phyloP scores from a whole-genome alignment of 106 monocot genomes.

The Apostasia ramifera region DNA sequence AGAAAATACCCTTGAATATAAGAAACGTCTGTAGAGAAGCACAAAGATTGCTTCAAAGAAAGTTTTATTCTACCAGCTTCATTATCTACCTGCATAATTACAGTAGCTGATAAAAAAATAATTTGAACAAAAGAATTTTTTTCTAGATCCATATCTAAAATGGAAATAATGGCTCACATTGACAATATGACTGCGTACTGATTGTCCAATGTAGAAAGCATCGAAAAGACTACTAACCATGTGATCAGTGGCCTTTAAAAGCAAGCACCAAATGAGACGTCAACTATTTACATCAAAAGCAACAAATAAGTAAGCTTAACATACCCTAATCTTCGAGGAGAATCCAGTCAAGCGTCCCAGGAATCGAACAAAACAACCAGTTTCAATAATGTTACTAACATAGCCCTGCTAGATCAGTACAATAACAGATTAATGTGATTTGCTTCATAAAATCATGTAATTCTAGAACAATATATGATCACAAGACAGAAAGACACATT shows the following conservation, averaged over 20 bases:
- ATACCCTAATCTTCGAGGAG: conserved; percentile 65
- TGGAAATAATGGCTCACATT: conserved; percentile 40
- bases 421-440: too few species aligned
- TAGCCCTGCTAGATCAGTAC: conserved; percentile 50
- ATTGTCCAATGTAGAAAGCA: conserved; percentile 84
- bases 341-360: conserved; percentile 92
- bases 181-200: conserved; percentile 69
- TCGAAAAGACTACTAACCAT: conserved; percentile 37
- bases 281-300: conserved; percentile 1
- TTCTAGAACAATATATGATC: too few species aligned
- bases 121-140: too few species aligned
- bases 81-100: conserved; percentile 44
- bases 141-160: neutral
- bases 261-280: conserved; percentile 17
- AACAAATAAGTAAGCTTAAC: conserved; percentile 1
- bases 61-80: conserved; percentile 63
- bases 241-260: conserved; percentile 48
- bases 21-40: conserved; percentile 68
- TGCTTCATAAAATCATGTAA: too few species aligned
- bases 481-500: neutral
- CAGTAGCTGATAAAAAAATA: neutral
- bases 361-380: conserved; percentile 92
- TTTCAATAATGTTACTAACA: conserved; percentile 82
- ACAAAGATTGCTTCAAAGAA: conserved; percentile 83
- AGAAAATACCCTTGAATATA: conserved; percentile 75